Percentiles rank a stretch among this genome's conserved stretches.
Conservation (phyloP, 2,329 filamentous ascomycete genomes). For the Aspergillus sp. region DNA sequence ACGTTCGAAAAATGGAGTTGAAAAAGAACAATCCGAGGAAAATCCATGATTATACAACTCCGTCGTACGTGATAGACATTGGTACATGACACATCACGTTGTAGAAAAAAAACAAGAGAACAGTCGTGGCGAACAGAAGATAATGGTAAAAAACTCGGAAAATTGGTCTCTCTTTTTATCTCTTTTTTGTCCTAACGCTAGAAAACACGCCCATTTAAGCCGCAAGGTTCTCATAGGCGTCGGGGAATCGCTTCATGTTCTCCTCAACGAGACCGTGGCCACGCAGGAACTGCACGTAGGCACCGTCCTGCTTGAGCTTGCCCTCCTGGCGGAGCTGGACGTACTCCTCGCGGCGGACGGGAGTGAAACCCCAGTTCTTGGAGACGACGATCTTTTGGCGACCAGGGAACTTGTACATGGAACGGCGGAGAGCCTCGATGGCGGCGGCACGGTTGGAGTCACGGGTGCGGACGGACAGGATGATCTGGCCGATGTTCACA, state of each 20-base stretch:
- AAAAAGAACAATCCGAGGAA: slow-evolving; percentile 5
- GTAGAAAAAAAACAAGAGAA: neutral
- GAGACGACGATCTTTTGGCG: slow-evolving; percentile 99
- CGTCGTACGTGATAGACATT: slow-evolving; percentile 12
- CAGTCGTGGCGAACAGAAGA: neutral
- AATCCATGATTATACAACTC: slow-evolving; percentile 15
- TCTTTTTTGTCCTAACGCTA: slow-evolving; percentile 12
- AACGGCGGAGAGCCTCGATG: slow-evolving; percentile 97
- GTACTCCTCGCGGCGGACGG: slow-evolving; percentile 96
- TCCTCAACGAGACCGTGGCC: slow-evolving; percentile 82
- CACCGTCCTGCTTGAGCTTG: slow-evolving; percentile 93
- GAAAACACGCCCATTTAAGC: slow-evolving; percentile 38
- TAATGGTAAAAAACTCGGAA: neutral
- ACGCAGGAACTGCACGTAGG: slow-evolving; percentile 98
- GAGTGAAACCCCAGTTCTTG: slow-evolving; percentile 99
- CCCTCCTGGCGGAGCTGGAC: slow-evolving; percentile 91
- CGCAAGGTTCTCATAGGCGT: slow-evolving; percentile 62
- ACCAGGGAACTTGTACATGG: slow-evolving; percentile 99
- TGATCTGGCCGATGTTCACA: slow-evolving; percentile 99
- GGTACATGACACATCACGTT: slow-evolving; percentile 8
- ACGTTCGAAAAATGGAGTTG: neutral
- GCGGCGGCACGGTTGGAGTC: slow-evolving; percentile 88
- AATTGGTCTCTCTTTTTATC: slow-evolving; percentile 13
- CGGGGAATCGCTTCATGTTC: slow-evolving; percentile 95
- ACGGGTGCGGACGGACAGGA: slow-evolving; percentile 95